Conservation (phyloP, 352 stramenopile species). For the Pythium grandisporangium region DNA sequence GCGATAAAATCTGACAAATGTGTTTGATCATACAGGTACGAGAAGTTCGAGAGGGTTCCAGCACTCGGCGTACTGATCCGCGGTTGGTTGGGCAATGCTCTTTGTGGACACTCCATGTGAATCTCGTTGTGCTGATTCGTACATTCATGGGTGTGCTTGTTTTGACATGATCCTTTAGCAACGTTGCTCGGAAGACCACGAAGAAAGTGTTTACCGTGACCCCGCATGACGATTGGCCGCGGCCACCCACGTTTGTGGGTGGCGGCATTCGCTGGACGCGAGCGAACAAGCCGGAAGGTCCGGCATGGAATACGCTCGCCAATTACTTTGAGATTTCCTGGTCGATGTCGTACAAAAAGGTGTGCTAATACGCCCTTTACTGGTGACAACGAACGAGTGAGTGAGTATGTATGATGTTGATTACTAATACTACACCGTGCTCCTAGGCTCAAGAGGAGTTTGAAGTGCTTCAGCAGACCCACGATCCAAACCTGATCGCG, state of each 20-base stretch:
- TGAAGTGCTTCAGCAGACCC: slow-evolving; percentile 65
- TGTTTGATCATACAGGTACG: slow-evolving; percentile 36
- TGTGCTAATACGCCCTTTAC: too few relatives aligned
- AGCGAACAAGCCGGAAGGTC: slow-evolving; percentile 58
- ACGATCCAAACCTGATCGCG: slow-evolving; percentile 75
- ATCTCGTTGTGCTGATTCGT: too few relatives aligned
- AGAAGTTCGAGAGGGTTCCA: slow-evolving; percentile 30
- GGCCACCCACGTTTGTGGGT: slow-evolving; percentile 79
- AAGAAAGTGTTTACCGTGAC: slow-evolving; percentile 77
- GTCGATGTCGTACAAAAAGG: slow-evolving; percentile 86
- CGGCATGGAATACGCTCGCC: slow-evolving; percentile 56
- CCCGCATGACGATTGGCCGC: slow-evolving; percentile 73
- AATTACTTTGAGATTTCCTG: slow-evolving; percentile 82
- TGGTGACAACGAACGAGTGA: too few relatives aligned
- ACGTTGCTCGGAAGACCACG: slow-evolving; percentile 35
- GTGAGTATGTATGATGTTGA: too few relatives aligned
- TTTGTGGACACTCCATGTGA: too few relatives aligned
- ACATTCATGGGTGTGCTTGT: too few relatives aligned
- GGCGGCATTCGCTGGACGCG: slow-evolving; percentile 81
- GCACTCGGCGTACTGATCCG: slow-evolving; percentile 43
- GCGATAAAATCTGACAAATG: too few relatives aligned
- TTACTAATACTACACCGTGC: background rate
- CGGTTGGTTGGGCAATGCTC: too few relatives aligned
- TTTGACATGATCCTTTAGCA: too few relatives aligned
- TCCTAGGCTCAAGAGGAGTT: slow-evolving; percentile 72